These are phyloP conservation scores for Pichia sp. DNA, from an alignment of 1,139 yeast genomes.

Conservation along the genomic window DNA sequence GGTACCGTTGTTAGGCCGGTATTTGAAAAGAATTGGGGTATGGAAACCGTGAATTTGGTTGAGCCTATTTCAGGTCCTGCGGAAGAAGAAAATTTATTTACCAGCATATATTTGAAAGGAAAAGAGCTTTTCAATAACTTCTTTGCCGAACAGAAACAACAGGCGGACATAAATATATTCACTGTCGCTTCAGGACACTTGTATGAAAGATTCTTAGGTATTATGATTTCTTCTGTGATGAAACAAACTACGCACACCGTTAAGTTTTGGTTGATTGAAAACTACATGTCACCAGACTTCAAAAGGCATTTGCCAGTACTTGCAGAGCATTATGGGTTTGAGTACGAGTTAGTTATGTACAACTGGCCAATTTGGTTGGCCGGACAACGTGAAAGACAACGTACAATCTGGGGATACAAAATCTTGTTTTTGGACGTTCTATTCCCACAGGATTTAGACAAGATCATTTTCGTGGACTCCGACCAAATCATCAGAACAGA, in stretches of 20 bases:
- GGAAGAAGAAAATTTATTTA: constrained; percentile 3
- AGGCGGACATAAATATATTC: constrained; percentile 73
- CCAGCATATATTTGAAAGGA: not conserved
- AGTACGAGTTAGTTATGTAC: constrained; percentile 70
- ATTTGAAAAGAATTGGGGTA: constrained; percentile 41
- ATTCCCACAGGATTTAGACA: constrained; percentile 72
- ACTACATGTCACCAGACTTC: constrained; percentile 68
- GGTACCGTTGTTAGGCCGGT: constrained; percentile 48
- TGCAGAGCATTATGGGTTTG: constrained; percentile 53
- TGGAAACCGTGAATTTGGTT: constrained; percentile 37
- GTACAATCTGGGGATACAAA: constrained; percentile 86
- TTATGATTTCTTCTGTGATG: constrained; percentile 77
- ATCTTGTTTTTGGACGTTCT: constrained; percentile 80
- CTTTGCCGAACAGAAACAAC: constrained; percentile 15
- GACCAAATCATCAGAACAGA: constrained; percentile 77
- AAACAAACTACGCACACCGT: constrained; percentile 56
- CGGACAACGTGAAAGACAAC: constrained; percentile 66
- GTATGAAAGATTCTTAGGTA: constrained; percentile 67
- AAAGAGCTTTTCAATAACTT: constrained; percentile 1
- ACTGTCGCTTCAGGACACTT: constrained; percentile 76
- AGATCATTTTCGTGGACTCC: constrained; percentile 81
- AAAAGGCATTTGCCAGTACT: constrained; percentile 56
- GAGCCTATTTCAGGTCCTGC: constrained; percentile 11
- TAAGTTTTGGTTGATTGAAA: constrained; percentile 85
- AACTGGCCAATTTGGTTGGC: constrained; percentile 93